phyloP scores from a whole-genome alignment of 2,329 filamentous ascomycete species.

The Epichloe bromicola region DNA sequence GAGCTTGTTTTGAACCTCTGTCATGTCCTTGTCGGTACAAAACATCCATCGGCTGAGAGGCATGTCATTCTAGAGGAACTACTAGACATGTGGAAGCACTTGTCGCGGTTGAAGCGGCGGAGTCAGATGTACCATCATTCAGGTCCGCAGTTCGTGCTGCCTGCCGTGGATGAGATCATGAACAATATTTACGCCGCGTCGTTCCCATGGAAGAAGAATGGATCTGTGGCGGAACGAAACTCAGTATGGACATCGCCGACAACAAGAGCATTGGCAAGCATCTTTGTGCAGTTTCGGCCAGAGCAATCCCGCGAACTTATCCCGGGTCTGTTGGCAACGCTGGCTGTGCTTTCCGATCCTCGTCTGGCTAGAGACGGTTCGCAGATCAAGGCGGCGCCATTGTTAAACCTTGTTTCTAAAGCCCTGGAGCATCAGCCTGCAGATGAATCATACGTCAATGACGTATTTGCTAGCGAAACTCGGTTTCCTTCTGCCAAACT shows the following conservation, averaged over 20 bases:
- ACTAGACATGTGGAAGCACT: constrained; percentile 23
- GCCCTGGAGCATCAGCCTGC: constrained; percentile 11
- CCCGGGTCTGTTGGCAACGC: constrained; percentile 20
- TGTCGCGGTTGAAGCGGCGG: constrained; percentile 20
- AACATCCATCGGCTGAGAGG: constrained; percentile 8
- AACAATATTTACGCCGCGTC: constrained; percentile 6
- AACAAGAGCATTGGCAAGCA: constrained; percentile 14
- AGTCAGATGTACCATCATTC: constrained; percentile 11
- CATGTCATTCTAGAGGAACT: constrained; percentile 16
- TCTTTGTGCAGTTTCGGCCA: constrained; percentile 19
- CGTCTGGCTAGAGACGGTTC: constrained; percentile 7
- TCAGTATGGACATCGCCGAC: constrained; percentile 4
- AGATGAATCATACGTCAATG: constrained; percentile 10
- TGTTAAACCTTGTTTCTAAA: constrained; percentile 16
- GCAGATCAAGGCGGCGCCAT: constrained; percentile 14
- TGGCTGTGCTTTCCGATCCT: constrained; percentile 18
- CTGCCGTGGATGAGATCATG: constrained; percentile 16
- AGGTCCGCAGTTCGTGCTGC: constrained; percentile 17
- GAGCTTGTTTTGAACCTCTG: constrained; percentile 22
- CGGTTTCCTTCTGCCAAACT: constrained; percentile 10
- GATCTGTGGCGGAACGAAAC: neutral
- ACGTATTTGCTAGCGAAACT: constrained; percentile 9
- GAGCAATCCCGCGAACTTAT: constrained; percentile 14
- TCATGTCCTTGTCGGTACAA: constrained; percentile 9
- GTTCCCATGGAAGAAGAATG: neutral